Conservation (phyloP, 2,329 filamentous ascomycete species). For the Bipolaris sorokiniana region DNA sequence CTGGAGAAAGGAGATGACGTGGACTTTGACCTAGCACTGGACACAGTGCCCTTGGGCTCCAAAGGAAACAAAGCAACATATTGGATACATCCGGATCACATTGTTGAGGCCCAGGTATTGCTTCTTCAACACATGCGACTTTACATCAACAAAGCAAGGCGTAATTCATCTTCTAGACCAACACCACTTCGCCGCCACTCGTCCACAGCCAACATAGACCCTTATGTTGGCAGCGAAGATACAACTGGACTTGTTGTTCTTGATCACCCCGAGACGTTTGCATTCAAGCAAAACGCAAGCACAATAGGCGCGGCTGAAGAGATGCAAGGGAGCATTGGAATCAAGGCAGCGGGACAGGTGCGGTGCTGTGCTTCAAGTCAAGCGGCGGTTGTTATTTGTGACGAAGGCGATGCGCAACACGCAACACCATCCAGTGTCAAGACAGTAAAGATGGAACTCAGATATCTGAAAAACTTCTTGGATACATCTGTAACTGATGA, state of each 20-base stretch:
- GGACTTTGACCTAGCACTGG: conserved; percentile 58
- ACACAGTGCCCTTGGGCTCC: conserved; percentile 55
- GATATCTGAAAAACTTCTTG: conserved; percentile 51
- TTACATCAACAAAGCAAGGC: conserved; percentile 35
- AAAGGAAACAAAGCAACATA: conserved; percentile 57
- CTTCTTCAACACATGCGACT: conserved; percentile 58
- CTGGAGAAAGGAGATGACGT: conserved; percentile 51
- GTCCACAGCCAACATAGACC: conserved; percentile 30
- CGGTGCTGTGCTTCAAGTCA: conserved; percentile 46
- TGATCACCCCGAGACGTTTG: conserved; percentile 56
- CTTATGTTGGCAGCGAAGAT: conserved; percentile 41
- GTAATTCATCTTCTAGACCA: conserved; percentile 25
- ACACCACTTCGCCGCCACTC: conserved; percentile 37
- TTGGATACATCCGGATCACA: conserved; percentile 61
- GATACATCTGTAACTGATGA: conserved; percentile 33
- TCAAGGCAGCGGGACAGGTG: conserved; percentile 43
- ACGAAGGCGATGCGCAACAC: conserved; percentile 18
- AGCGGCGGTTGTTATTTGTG: conserved; percentile 39
- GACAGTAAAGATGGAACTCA: conserved; percentile 50
- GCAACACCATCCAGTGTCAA: conserved; percentile 25
- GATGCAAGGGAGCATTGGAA: conserved; percentile 34
- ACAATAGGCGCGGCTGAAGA: conserved; percentile 53
- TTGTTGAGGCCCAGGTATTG: conserved; percentile 61
- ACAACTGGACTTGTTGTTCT: conserved; percentile 54
- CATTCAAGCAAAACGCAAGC: conserved; percentile 53